Evolutionary conservation across 345 rosid species (phyloP), one percentile per base, ranked within the genome.

Genomic region (Camelina hispida): DNA sequence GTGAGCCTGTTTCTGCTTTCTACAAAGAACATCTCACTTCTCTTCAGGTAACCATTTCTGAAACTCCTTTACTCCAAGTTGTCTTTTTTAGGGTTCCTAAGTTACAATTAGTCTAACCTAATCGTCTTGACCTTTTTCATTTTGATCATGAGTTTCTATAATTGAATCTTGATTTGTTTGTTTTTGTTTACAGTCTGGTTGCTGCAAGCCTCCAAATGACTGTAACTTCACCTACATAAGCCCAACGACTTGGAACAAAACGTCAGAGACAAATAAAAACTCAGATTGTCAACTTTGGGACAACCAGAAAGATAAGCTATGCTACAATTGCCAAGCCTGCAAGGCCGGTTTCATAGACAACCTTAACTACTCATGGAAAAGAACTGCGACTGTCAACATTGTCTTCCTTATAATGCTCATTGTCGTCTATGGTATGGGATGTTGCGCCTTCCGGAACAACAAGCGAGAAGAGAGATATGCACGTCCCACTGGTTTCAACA

Each of bases 361-460:
- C 89, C 68, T 91, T 75, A 89, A 77, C 85, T 62, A 61, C 8
- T 84, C 88, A 42, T 91, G 97, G 98, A 90, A 85, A 86, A 84
- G 80, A 79, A 88, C 87, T 42, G 92, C 98, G 6, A 57, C 82
- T 7, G 66, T 87, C 61, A 86, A 87, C 85, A 81, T 89, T 7
- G 40, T 90, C 5, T 88, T 89, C 89, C 89, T 94, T n/a, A 9
- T 91, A 1, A 77, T 85, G 85, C 92, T 94, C 72, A 74, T 89
- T 61, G 50, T 88, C 6, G 81, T 91, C 40, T 90, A 90, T 77
- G 84, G 92, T 2, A 69, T 94, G 9, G 96, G 96, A 6, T 88
- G 96, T 86, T 92, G 93, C 28, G 97, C 97, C 0, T 85, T 92
- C 85, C 81, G 85, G 75, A 94, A 94, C 90, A 94, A 74, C 81